A percentile compares a stretch with the other conserved stretches of the same genome.
phyloP scores from a whole-genome alignment of 371 early-diverging fungal genomes.

The Chytridiales sp. region DNA sequence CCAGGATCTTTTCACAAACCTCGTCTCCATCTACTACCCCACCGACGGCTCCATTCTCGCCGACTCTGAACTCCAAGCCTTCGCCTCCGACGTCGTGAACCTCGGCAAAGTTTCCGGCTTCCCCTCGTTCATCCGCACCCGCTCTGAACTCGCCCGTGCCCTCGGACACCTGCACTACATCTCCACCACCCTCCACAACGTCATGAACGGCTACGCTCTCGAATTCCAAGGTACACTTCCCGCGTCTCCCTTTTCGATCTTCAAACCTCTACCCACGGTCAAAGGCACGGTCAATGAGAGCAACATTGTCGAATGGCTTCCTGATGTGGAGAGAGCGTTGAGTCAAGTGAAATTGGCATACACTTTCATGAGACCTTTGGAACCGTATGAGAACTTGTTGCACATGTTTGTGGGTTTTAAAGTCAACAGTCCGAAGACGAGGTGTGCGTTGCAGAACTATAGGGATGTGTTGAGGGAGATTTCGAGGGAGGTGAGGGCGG shows the following conservation, averaged over 20 bases:
- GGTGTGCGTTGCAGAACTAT: too few species aligned
- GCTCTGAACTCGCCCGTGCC: background rate
- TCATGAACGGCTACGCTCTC: too few species aligned
- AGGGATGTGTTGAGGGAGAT: too few species aligned
- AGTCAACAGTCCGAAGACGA: too few species aligned
- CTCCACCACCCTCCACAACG: background rate
- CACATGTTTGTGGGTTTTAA: too few species aligned
- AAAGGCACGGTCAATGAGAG: background rate
- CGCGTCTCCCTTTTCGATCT: too few species aligned
- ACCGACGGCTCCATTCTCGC: background rate
- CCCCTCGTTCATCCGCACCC: background rate
- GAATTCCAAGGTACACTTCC: too few species aligned
- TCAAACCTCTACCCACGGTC: background rate
- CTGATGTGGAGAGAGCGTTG: background rate
- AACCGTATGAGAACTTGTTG: too few species aligned
- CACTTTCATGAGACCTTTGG: too few species aligned
- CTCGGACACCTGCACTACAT: background rate
- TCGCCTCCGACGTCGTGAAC: background rate
- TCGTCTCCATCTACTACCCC: slow-evolving; percentile 3
- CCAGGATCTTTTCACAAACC: background rate
- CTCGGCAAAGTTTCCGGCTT: background rate
- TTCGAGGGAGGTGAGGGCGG: too few species aligned
- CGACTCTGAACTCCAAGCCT: slow-evolving; percentile 6
- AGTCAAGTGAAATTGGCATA: too few species aligned
- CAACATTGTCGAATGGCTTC: slow-evolving; percentile 3